A percentile compares a stretch with the other conserved stretches of the same genome.
phyloP scores from a whole-genome alignment of 2,329 filamentous ascomycete species.

The Aspergillus uvarum region DNA sequence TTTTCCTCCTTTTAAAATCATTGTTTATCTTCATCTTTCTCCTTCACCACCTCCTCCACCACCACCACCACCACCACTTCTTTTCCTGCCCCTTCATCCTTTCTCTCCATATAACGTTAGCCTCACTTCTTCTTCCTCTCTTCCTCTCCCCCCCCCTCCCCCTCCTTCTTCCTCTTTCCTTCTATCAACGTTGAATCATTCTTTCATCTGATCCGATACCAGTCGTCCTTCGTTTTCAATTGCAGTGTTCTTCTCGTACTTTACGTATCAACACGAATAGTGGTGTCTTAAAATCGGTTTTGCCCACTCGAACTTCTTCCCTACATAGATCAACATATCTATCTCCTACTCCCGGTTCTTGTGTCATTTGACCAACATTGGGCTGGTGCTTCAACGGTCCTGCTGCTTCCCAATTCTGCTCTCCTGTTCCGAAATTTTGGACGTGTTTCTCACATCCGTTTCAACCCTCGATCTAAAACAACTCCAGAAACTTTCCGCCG shows the following conservation, averaged over 20 bases:
- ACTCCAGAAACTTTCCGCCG: constrained; percentile 12
- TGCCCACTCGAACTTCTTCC: not conserved
- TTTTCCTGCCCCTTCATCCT: constrained; percentile 9
- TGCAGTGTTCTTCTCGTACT: not conserved
- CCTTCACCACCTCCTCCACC: not conserved
- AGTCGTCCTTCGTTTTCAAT: not conserved
- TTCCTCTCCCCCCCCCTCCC: no score
- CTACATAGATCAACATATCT: not conserved
- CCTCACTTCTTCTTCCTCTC: not conserved
- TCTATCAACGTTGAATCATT: not conserved
- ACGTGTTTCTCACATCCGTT: constrained; percentile 7
- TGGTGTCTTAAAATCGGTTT: not conserved
- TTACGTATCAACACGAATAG: not conserved
- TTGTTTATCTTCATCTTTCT: constrained; percentile 10
- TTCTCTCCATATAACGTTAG: constrained; percentile 4
- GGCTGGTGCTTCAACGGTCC: not conserved
- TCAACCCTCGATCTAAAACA: constrained; percentile 14
- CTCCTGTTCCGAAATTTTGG: not conserved
- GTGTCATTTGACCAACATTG: constrained; percentile 4
- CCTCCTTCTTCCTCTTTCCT: not conserved
- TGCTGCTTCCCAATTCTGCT: constrained; percentile 4
- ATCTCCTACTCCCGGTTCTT: not conserved
- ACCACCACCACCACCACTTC: constrained; percentile 5
- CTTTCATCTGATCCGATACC: not conserved
- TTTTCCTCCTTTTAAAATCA: constrained; percentile 3